These are phyloP conservation scores for Saprolegnia diclina DNA, from an alignment of 352 stramenopile species.

Conservation along the genomic window DNA sequence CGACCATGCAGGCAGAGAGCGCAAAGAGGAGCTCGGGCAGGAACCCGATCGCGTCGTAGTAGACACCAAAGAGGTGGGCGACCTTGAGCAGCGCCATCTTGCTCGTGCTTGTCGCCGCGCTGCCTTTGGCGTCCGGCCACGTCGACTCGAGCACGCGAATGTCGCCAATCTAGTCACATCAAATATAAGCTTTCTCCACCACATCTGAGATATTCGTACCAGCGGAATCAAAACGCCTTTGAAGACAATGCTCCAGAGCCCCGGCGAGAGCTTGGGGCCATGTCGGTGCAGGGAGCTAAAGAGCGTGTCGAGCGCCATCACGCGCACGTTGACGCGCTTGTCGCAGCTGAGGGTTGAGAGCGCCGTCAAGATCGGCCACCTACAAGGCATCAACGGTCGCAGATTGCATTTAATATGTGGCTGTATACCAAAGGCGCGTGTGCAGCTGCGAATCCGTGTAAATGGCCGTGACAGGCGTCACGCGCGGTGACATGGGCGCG, in stretches of 20 bases:
- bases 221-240: conserved; percentile 82
- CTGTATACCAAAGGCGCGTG: conserved; percentile 51
- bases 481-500: conserved; percentile 25
- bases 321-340: conserved; percentile 80
- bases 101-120: not conserved
- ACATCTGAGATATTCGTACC: too few relatives aligned
- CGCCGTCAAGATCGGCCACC: conserved; percentile 96
- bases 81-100: conserved; percentile 29
- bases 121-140: not conserved
- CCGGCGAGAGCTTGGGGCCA: conserved; percentile 60
- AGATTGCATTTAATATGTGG: too few relatives aligned
- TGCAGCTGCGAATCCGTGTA: conserved; percentile 71
- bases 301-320: conserved; percentile 62
- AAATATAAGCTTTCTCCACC: too few relatives aligned
- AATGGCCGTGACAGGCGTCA: conserved; percentile 29
- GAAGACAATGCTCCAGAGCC: conserved; percentile 80
- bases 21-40: conserved; percentile 71
- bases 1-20: conserved; percentile 73
- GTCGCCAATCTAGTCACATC: conserved; percentile 7
- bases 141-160: conserved; percentile 14
- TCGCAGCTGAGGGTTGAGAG: conserved; percentile 92
- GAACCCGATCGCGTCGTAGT: conserved; percentile 74
- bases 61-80: conserved; percentile 66
- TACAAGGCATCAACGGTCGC: not conserved
- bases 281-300: conserved; percentile 68